Evolutionary conservation across 768 basidiomycete genomes (phyloP), one percentile per base, ranked within the genome.

Genomic region (Agaricus sinodeliciosus): DNA sequence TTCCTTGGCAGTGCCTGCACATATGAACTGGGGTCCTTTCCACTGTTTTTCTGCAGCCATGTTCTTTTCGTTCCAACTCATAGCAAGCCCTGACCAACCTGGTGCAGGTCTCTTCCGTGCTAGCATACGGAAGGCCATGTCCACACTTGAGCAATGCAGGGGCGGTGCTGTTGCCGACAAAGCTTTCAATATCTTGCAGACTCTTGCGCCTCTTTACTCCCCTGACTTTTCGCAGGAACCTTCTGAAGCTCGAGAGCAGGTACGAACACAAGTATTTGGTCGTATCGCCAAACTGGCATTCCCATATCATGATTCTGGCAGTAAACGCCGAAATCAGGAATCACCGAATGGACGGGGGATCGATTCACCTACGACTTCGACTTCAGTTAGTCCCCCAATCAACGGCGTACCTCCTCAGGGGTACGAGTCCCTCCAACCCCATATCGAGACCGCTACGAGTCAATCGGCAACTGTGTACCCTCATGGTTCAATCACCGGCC

Each of bases 31-130:
- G 83, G 84, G 84, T 3, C 86, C 88, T 0, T 87, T 86, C 69
- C 88, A 92, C 62, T 81, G 85, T 59, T 91, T 91, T 72, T 84
- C 84, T 44, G 87, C 90, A 16, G 87, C 87, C 45, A 90, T 91
- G 84, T 91, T 91, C 69, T 90, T 91, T 77, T 86, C 87, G n/a
- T 90, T 90, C 70, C 88, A 91, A 60, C 77, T 91, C 45, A 84
- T 90, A 60, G 78, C 83, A 34, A 84, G 87, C 60, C 85, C 87
- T 47, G 86, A 87, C 56, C 87, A 89, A 57, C 84, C 85, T 42
- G 88, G 85, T 22, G 86, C 86, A 40, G 79, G 79, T 26, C 72
- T 88, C 34, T 90, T 90, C 70, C 84, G 88, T 16, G 77, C 78
- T 31, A 86, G 84, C 60, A 85, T 92, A 61, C 78, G 77, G 59